Conservation (phyloP, 164 flowering plant species). For the Nelumbo lutea region DNA sequence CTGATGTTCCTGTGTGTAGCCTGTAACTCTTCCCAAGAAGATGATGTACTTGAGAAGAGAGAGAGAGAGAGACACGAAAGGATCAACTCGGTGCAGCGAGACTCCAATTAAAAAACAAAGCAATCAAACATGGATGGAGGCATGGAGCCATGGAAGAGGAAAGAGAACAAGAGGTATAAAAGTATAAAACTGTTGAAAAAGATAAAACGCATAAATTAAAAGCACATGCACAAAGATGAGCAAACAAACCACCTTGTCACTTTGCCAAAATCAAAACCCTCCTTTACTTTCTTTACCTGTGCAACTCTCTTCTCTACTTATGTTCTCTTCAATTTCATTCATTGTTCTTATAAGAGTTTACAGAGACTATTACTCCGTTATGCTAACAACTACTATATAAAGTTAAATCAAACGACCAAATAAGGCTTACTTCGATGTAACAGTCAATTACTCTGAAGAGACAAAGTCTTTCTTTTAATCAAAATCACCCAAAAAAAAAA, state of each 20-base stretch:
- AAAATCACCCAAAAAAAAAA: background rate
- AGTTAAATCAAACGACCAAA: background rate
- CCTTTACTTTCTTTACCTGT: background rate
- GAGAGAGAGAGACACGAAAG: background rate
- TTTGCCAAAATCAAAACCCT: background rate
- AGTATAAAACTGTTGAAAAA: background rate
- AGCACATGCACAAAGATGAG: conserved; percentile 17
- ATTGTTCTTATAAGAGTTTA: background rate
- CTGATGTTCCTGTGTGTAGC: background rate
- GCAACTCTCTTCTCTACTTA: conserved; percentile 1
- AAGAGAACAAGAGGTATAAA: background rate
- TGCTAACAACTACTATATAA: background rate
- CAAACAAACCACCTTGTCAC: conserved; percentile 14
- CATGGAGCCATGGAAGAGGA: too few species aligned
- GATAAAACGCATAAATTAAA: background rate
- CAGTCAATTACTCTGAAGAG: background rate
- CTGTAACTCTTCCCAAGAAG: background rate
- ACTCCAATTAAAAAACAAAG: too few species aligned
- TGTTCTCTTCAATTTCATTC: conserved; percentile 2
- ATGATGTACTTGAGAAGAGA: background rate
- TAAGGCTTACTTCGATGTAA: background rate
- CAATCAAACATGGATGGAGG: too few species aligned
- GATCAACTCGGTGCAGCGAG: background rate
- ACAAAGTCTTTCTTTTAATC: background rate
- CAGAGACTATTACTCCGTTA: background rate